These are phyloP conservation scores for Senna siamea DNA, from an alignment of 306 rosid species.

Conservation along the genomic window DNA sequence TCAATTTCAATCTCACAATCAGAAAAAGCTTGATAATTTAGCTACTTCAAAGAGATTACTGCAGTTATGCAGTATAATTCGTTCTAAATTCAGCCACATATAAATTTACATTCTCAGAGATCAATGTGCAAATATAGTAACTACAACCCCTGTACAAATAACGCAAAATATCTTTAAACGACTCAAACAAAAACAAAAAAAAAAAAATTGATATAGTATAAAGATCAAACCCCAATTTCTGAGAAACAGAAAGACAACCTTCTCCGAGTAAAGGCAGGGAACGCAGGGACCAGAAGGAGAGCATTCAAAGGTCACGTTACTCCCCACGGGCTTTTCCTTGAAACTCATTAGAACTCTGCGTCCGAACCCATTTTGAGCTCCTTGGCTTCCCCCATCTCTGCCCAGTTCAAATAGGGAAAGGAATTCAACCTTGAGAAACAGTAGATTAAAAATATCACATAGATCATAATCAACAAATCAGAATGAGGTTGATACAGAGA, in stretches of 20 bases:
- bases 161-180: background rate
- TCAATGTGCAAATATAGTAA: background rate
- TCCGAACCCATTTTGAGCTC: conserved; percentile 43
- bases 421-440: conserved; percentile 31
- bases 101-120: background rate
- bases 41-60: conserved; percentile 26
- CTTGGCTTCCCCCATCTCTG: conserved; percentile 49
- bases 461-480: conserved; percentile 17
- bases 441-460: conserved; percentile 11
- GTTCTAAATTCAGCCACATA: background rate
- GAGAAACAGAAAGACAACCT: conserved; percentile 51
- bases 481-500: conserved; percentile 5
- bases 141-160: background rate
- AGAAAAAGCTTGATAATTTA: conserved; percentile 17
- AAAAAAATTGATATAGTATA: background rate
- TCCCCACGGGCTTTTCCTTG: conserved; percentile 70
- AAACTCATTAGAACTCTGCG: conserved; percentile 73
- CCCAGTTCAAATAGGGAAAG: conserved; percentile 36
- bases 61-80: background rate
- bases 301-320: conserved; percentile 77
- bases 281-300: conserved; percentile 93
- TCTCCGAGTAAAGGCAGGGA: conserved; percentile 82
- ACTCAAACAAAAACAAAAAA: background rate
- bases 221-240: conserved; percentile 1
- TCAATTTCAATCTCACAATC: conserved; percentile 27